Evolutionary conservation across 2,329 filamentous ascomycete genomes (phyloP), one percentile per base, ranked within the genome.

Genomic region (Alternaria sp.): DNA sequence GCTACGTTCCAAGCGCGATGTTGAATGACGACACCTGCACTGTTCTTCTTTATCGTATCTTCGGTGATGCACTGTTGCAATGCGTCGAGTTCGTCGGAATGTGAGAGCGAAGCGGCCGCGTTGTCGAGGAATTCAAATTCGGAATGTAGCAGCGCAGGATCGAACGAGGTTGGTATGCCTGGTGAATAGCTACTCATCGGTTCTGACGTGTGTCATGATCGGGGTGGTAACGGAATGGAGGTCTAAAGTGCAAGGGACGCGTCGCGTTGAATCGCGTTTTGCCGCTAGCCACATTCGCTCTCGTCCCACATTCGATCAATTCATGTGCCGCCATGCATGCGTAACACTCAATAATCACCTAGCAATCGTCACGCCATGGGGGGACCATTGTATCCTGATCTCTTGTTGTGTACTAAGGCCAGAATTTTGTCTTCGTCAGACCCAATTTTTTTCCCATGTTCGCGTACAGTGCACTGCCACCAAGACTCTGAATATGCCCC

Each of bases 91-190:
- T 84, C 82, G 77, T 85, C 81, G 9, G 80, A 80, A 63, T 78
- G 65, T 26, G 76, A 76, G 33, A 60, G 39, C 9, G 68, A 63
- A 11, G 61, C 37, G 21, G 60, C 65, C 51, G 63, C 64, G 65
- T 70, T 63, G 11, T 66, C 54, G 23, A 57, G 58, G 10, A 62
- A 56, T 37, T 73, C 66, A 56, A 63, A 52, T 71, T 84, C 81
- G 52, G 82, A 84, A 62, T 82, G 78, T 59, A 82, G 73, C 29
- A 84, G 61, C 40, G 81, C 81, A 41, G 82, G 82, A 60, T 85
- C 83, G 56, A 84, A 84, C 5, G 82, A 83, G 4, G 81, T 79
- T 3, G 80, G 78, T 33, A 80, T 70, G n/a, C 62, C 68, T 28
- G 63, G 61, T 42, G 70, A 74, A 40, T 74, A 70, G 36, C 53